These are phyloP conservation scores for Paulownia fortunei DNA, from an alignment of 257 asterid species.

Conservation along the genomic window DNA sequence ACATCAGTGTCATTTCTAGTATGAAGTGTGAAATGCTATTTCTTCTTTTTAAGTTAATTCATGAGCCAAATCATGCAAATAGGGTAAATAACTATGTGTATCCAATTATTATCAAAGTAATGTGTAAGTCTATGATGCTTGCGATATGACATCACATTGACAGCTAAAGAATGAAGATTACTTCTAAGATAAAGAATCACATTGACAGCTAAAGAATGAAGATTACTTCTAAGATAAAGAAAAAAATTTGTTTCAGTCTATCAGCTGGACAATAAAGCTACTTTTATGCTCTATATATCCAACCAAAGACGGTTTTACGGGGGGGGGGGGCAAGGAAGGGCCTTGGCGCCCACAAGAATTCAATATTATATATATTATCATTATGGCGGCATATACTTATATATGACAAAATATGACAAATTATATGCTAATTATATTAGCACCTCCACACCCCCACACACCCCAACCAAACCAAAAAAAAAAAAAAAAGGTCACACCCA, in stretches of 20 bases:
- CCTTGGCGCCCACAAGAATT: too few species aligned
- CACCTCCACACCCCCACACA: background rate
- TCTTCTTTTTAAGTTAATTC: background rate
- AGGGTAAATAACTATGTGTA: background rate
- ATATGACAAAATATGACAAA: background rate
- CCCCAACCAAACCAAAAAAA: background rate
- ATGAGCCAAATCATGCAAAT: conserved; percentile 14
- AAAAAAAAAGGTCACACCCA: background rate
- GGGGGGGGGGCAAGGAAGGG: too few species aligned
- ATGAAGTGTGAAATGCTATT: background rate
- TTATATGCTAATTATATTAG: background rate
- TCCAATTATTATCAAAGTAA: background rate
- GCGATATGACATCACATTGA: conserved; percentile 9
- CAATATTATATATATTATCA: background rate
- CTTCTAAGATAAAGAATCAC: background rate
- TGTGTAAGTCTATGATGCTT: conserved; percentile 3
- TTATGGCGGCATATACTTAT: background rate
- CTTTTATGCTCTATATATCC: background rate
- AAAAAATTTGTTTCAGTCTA: background rate
- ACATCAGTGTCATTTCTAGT: conserved; percentile 1
- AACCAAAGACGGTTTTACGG: too few species aligned
- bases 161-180: background rate
- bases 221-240: background rate
- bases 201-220: conserved; percentile 11
- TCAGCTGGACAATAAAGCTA: conserved; percentile 17